A percentile compares a stretch with the other conserved stretches of the same genome.
Conservation (phyloP, 2,329 filamentous ascomycete genomes). For the Leptographium procerum region DNA sequence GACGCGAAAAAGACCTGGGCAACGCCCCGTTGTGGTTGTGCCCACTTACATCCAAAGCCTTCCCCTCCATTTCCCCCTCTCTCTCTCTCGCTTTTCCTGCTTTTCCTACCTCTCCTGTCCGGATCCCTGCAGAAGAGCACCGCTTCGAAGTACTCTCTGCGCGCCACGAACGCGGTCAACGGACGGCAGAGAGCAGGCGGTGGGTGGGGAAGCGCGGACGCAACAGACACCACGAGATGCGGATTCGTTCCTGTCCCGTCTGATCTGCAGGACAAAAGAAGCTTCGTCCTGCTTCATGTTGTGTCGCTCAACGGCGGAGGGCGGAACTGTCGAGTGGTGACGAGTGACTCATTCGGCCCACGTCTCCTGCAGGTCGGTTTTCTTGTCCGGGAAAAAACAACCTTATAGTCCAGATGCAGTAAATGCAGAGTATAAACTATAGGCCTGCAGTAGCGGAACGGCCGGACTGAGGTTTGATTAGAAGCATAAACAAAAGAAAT, state of each 20-base stretch:
- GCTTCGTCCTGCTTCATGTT: constrained; percentile 6
- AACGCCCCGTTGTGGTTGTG: neutral
- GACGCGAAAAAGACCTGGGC: neutral
- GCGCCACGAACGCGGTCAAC: constrained; percentile 7
- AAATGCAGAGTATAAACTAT: neutral
- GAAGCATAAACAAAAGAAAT: neutral
- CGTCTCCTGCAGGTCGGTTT: neutral
- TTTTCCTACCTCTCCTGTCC: too few relatives aligned
- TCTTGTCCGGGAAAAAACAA: neutral
- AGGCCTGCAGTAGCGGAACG: neutral
- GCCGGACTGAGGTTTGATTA: neutral
- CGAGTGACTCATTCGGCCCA: constrained; percentile 19
- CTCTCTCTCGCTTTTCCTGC: neutral
- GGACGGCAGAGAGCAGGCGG: neutral
- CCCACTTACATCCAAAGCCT: constrained; percentile 3
- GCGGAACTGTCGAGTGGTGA: constrained; percentile 17
- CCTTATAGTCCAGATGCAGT: neutral
- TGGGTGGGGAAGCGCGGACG: neutral
- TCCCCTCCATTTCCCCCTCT: neutral
- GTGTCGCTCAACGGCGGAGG: constrained; percentile 16
- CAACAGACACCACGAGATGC: neutral
- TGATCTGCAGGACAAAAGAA: constrained; percentile 3
- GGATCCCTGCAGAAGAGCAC: neutral
- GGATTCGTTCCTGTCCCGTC: neutral
- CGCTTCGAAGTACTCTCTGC: neutral